Base-by-base conservation (phyloP, 441 rosid genomes). In the Erysimum cheiri region DNA sequence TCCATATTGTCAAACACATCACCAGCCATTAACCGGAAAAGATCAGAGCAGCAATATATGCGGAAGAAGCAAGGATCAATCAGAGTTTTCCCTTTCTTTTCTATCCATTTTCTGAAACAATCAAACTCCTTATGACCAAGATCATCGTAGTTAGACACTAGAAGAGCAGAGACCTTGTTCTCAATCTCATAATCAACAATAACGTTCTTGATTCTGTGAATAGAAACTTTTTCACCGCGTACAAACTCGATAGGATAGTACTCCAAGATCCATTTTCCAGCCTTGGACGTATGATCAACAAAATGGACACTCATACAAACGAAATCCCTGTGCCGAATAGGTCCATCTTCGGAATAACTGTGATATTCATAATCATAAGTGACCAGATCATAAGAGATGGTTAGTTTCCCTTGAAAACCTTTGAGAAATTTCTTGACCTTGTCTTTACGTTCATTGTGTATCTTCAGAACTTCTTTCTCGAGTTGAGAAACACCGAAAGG, bases 151-250 rank as follows among this genome's bases (percentile, higher is more conserved):
- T 83, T 85, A 58, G 74, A 41, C 4, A 43, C 84, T 61, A 52
- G 84, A 77, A 63, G 88, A 60, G 69, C 83, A 80, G 62, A 88
- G 77, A 81, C 82, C 80, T 70, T 80, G 68, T 67, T 79, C 81
- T 80, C 88, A 78, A 64, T 80, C 80, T 89, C 98, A 84, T 67
- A 88, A 84, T 60, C 92, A 78, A 22, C 83, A 77, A 78, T 86
- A 83, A 73, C 86, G 46, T 15, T 69, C 81, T 49, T 11, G 32
- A 49, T 49, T 49, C 61, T 52, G 70, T 85, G 71, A 62, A 61
- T 61, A 19, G 80, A 72, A 48, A 36, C 53, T 1, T 7, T 0
- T 0, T 26, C 24, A 0, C 31, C 81, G 14, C 54, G 54, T 48
- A 2, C 31, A 22, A 0, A 48, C 31, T 48, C 54, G 11, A 8